Evolutionary conservation across 495 filamentous ascomycete genomes (phyloP).

Genomic region (Evansstolkia leycettana): DNA sequence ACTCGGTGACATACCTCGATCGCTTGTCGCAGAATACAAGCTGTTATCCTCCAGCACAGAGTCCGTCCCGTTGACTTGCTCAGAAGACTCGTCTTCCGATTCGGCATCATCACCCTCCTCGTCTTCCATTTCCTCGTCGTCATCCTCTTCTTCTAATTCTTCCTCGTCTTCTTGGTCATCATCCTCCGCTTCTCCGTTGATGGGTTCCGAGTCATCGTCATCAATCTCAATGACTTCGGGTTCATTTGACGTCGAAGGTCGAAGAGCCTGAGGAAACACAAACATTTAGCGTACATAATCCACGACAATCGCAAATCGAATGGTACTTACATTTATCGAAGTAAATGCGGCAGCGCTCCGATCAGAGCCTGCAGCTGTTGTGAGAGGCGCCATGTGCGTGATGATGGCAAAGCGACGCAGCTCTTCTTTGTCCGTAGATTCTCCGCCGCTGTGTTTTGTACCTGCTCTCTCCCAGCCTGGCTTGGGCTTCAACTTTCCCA

Average conservation of each 20-base stretch:
- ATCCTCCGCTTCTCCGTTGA: constrained; percentile 15
- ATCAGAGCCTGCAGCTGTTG: constrained; percentile 9
- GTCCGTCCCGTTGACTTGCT: constrained; percentile 10
- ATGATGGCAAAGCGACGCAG: neutral
- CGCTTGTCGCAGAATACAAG: constrained; percentile 6
- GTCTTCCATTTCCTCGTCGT: constrained; percentile 13
- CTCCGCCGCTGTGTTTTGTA: too few relatives aligned
- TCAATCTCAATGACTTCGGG: constrained; percentile 31
- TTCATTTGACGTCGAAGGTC: constrained; percentile 10
- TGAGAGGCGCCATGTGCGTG: constrained; percentile 17
- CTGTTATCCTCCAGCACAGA: constrained; percentile 8
- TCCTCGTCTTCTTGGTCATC: constrained; percentile 7
- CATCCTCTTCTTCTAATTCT: constrained; percentile 13
- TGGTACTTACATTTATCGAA: constrained; percentile 15
- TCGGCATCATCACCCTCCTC: constrained; percentile 10
- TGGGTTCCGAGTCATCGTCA: constrained; percentile 18
- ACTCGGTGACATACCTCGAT: constrained; percentile 7
- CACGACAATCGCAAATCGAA: constrained; percentile 3
- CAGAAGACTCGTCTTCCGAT: neutral
- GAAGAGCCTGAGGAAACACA: constrained; percentile 10
- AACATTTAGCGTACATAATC: constrained; percentile 1
- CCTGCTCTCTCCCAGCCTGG: too few relatives aligned
- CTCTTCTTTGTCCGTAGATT: too few relatives aligned
- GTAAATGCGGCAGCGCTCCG: constrained; percentile 11
- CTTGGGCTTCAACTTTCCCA: constrained; percentile 20